Evolutionary conservation across 2,329 filamentous ascomycete genomes (phyloP).

Genomic region (Fusarium sp.): DNA sequence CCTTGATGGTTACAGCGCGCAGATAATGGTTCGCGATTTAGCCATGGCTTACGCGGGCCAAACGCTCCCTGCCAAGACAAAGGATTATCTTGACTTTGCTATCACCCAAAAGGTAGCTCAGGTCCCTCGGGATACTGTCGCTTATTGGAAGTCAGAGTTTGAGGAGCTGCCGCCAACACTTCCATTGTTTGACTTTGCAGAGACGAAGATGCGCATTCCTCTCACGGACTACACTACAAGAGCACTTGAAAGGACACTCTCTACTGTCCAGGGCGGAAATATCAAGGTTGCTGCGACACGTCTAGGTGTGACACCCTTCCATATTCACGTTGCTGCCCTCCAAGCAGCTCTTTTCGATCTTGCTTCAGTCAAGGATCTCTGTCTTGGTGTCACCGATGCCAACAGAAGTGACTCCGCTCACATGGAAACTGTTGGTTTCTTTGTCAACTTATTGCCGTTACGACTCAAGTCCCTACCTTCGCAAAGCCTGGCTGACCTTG

Average conservation of each 20-base stretch:
- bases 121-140: neutral
- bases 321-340: constrained; percentile 15
- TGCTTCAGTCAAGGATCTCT: constrained; percentile 4
- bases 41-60: constrained; percentile 6
- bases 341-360: constrained; percentile 15
- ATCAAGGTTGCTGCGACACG: neutral
- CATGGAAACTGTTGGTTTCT: constrained; percentile 18
- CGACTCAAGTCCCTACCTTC: neutral
- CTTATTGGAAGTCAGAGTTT: constrained; percentile 21
- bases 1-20: neutral
- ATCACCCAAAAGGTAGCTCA: neutral
- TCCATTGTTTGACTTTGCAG: constrained; percentile 12
- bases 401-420: constrained; percentile 15
- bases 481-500: neutral
- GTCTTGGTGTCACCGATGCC: constrained; percentile 23
- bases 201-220: neutral
- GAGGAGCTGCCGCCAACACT: constrained; percentile 1
- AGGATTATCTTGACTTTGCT: constrained; percentile 7
- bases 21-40: constrained; percentile 5
- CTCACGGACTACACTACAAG: constrained; percentile 5
- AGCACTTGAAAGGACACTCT: neutral
- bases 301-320: constrained; percentile 15
- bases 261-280: neutral
- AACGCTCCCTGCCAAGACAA: neutral
- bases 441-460: constrained; percentile 19